phyloP scores from a whole-genome alignment of 371 early-diverging fungal species.

The Mucor velutinosus region DNA sequence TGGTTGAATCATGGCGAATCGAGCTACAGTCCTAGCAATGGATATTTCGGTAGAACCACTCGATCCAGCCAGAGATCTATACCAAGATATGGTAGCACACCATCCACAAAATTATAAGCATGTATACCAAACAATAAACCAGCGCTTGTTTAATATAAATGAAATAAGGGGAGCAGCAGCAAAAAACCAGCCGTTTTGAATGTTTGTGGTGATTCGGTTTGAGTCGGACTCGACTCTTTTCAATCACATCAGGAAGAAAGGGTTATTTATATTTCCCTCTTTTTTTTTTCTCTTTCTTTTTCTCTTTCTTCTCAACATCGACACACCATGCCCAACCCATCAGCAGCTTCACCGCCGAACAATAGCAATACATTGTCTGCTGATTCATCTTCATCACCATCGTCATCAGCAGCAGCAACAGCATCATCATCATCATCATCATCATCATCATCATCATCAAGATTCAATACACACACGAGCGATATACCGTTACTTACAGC shows the following conservation, averaged over 20 bases:
- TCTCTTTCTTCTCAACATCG: not conserved
- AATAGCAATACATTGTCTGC: not conserved
- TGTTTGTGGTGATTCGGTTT: constrained; percentile 1
- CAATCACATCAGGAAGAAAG: not conserved
- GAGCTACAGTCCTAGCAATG: constrained; percentile 7
- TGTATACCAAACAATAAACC: not conserved
- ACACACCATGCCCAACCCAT: not conserved
- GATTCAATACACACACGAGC: constrained; percentile 5
- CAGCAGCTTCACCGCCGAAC: not conserved
- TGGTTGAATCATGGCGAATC: constrained; percentile 8
- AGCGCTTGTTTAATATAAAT: not conserved
- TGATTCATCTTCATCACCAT: not conserved
- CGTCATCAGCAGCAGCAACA: not conserved
- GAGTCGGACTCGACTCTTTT: constrained; percentile 2
- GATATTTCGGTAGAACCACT: constrained; percentile 19
- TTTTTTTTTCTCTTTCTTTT: not conserved
- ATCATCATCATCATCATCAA: not conserved
- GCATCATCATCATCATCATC: not conserved
- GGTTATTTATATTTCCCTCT: not conserved
- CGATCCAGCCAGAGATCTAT: constrained; percentile 18
- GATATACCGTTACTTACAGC: constrained; percentile 29
- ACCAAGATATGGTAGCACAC: constrained; percentile 32
- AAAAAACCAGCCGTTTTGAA: not conserved
- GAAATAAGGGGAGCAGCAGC: not conserved
- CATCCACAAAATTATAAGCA: constrained; percentile 10